Conservation (phyloP, 2,329 filamentous ascomycete genomes). For the Endothia cerciana region DNA sequence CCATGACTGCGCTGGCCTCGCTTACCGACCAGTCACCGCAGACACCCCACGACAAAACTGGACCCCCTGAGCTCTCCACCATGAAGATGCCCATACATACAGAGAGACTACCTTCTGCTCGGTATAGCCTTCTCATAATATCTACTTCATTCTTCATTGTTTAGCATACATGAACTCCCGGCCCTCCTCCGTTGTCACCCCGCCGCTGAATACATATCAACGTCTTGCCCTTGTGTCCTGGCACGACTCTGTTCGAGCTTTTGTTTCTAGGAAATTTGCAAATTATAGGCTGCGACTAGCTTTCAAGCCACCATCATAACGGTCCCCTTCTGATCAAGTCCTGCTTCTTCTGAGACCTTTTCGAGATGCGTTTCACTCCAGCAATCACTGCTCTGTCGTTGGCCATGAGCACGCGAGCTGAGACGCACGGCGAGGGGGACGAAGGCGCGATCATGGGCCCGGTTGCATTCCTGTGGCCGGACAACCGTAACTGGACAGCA, state of each 20-base stretch:
- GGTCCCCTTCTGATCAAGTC: background rate
- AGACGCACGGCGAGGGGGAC: constrained; percentile 33
- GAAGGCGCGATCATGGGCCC: constrained; percentile 52
- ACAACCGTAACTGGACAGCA: constrained; percentile 53
- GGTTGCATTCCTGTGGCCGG: constrained; percentile 59
- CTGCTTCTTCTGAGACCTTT: background rate
- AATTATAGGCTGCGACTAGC: background rate
- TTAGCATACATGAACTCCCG: background rate
- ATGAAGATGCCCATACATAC: background rate
- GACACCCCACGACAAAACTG: background rate
- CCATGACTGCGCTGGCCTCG: background rate
- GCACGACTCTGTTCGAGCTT: background rate
- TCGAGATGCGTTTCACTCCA: constrained; percentile 21
- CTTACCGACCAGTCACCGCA: background rate
- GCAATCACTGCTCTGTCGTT: constrained; percentile 8
- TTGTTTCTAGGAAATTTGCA: background rate
- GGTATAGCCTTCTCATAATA: background rate
- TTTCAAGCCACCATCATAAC: background rate
- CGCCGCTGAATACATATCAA: constrained; percentile 2
- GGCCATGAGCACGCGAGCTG: constrained; percentile 6
- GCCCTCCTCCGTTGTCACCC: background rate
- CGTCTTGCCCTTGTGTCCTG: background rate
- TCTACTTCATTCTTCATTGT: background rate
- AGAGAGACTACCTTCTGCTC: background rate
- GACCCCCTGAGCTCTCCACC: background rate